Conservation (phyloP, 2,329 filamentous ascomycete genomes). For the Colletotrichum sp. region DNA sequence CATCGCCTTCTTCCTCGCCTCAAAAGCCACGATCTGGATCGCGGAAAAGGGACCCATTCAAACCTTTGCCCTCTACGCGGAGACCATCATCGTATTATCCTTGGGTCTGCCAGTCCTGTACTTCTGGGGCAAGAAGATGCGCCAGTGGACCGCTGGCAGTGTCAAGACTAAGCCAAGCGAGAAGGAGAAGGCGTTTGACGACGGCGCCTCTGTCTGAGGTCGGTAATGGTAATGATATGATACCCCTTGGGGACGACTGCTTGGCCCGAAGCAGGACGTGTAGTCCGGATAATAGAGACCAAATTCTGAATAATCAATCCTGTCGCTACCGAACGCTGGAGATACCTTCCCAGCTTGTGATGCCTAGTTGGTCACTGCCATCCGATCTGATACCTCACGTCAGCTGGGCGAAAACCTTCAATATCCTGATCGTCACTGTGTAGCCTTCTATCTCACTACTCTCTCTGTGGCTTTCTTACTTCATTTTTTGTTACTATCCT, state of each 20-base stretch:
- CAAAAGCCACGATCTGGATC: conserved; percentile 30
- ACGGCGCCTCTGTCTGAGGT: neutral
- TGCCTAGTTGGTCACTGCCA: neutral
- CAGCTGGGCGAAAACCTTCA: neutral
- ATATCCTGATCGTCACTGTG: neutral
- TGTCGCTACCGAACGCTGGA: neutral
- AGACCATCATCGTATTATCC: conserved; percentile 32
- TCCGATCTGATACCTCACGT: neutral
- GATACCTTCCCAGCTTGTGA: neutral
- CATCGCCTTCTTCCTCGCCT: conserved; percentile 32
- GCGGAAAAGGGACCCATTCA: conserved; percentile 28
- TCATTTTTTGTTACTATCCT: neutral
- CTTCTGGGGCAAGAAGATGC: conserved; percentile 22
- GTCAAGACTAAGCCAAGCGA: conserved; percentile 17
- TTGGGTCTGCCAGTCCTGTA: conserved; percentile 33
- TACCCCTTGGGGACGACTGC: neutral
- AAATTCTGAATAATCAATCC: neutral
- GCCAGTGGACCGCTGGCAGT: conserved; percentile 31
- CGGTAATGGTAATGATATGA: neutral
- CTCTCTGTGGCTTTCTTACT: neutral
- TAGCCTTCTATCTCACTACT: neutral
- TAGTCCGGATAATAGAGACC: neutral
- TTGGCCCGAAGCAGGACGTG: neutral
- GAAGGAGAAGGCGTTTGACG: conserved; percentile 6
- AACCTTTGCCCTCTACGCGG: conserved; percentile 33